These are phyloP conservation scores for Tricholoma bakamatsutake DNA, from an alignment of 768 basidiomycete genomes.

Conservation along the genomic window DNA sequence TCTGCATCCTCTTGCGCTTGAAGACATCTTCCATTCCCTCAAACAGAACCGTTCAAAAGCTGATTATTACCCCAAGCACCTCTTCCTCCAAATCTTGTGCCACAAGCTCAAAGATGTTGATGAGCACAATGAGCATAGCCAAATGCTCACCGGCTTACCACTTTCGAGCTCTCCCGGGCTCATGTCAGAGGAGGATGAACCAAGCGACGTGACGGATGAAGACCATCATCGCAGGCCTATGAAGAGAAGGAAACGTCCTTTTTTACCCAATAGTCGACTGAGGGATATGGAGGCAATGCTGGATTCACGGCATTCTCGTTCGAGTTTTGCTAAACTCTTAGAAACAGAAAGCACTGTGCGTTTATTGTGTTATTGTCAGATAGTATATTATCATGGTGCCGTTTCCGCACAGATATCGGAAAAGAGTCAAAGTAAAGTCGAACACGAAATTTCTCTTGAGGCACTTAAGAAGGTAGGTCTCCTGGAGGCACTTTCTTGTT, in stretches of 20 bases:
- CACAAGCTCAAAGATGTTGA: conserved; percentile 45
- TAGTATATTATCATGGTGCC: background rate
- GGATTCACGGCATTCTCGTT: conserved; percentile 6
- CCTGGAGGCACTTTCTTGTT: background rate
- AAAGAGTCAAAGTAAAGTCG: conserved; percentile 9
- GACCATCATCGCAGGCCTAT: conserved; percentile 1
- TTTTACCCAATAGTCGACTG: conserved; percentile 3
- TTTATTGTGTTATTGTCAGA: background rate
- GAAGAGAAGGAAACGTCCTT: conserved; percentile 9
- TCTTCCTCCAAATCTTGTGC: conserved; percentile 64
- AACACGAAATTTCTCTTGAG: conserved; percentile 12
- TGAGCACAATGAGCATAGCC: conserved; percentile 16
- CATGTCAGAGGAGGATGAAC: conserved; percentile 17
- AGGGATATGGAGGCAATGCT: conserved; percentile 14
- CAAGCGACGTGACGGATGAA: conserved; percentile 5
- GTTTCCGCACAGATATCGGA: conserved; percentile 7
- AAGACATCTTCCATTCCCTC: conserved; percentile 59
- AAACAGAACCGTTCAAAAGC: conserved; percentile 56
- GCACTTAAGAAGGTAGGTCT: conserved; percentile 15
- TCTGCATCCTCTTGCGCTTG: conserved; percentile 66
- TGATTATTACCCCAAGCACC: conserved; percentile 65
- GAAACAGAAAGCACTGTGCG: conserved; percentile 3
- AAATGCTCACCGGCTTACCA: conserved; percentile 22
- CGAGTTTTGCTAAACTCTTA: conserved; percentile 11
- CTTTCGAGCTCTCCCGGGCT: conserved; percentile 34